Percentiles rank a stretch among this genome's conserved stretches.
Conservation (phyloP, 768 basidiomycete species). For the Amanita pallidorosea region DNA sequence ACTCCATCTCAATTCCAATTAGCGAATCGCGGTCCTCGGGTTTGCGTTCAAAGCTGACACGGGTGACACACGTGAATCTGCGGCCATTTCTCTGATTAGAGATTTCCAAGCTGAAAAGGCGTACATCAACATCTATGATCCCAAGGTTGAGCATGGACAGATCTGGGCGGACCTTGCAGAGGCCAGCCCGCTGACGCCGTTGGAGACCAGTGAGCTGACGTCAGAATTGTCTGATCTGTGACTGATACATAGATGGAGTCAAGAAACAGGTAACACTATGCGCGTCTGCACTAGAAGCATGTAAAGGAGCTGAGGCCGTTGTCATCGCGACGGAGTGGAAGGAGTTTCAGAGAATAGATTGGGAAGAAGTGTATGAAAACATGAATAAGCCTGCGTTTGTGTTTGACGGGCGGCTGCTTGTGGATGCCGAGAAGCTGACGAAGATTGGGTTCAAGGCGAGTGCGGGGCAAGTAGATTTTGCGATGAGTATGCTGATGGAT, state of each 20-base stretch:
- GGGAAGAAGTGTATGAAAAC: constrained; percentile 70
- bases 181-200: constrained; percentile 50
- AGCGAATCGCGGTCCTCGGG: constrained; percentile 92
- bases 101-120: constrained; percentile 92
- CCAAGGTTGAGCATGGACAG: constrained; percentile 75
- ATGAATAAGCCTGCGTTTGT: constrained; percentile 99
- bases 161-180: constrained; percentile 78
- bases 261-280: constrained; percentile 82
- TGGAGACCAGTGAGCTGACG: constrained; percentile 54
- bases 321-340: constrained; percentile 98
- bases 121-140: constrained; percentile 82
- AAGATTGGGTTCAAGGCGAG: constrained; percentile 84
- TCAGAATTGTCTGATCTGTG: neutral
- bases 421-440: constrained; percentile 71
- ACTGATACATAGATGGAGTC: constrained; percentile 32
- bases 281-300: constrained; percentile 74
- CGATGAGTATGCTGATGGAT: neutral
- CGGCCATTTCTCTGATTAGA: constrained; percentile 87
- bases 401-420: constrained; percentile 85
- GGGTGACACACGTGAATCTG: constrained; percentile 96
- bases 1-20: constrained; percentile 1
- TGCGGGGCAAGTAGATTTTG: neutral
- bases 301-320: constrained; percentile 81
- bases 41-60: constrained; percentile 99
- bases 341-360: constrained; percentile 90